Base-by-base conservation (phyloP, 1,284 basidiomycete species). In the Laetiporus sulphureus region DNA sequence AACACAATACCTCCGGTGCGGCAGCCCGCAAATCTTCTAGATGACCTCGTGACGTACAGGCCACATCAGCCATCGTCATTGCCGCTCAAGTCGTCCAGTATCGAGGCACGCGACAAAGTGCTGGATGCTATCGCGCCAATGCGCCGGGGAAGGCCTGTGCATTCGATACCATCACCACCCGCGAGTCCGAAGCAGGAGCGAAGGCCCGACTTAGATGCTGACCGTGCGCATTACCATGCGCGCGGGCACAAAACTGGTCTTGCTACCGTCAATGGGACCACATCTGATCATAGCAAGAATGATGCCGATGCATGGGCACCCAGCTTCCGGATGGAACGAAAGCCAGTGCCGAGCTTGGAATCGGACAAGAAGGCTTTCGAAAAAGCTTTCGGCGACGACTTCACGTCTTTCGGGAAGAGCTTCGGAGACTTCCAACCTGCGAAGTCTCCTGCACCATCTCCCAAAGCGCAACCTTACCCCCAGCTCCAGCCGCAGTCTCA, bases 101-200 rank as follows among this genome's bases (percentile, higher is more conserved):
- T 78, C 15, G 78, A 83, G 52, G 79, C 80, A 10, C 73, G 81
- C 21, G 83, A 87, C 43, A 82, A 76, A 53, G 80, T 84, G 4
- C 65, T 85, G 18, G 84, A 86, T 52, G 82, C 82, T 11, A 82
- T 86, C 46, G 79, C 79, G 25, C 83, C 85, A 0, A 81, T 87
- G 79, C 75, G 86, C 35, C 71, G 85, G 31, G 86, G 85, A 12
- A 68, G 85, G 24, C 83, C 84, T 11, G 57, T 56, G 42, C 34
- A 65, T 45, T 54, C 61, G 2, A 44, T 44, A 16, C 62, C 59
- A 2, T 54, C 60, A 35, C 72, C 65, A 49, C 62, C 64, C 3
- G 43, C 63, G 1, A 72, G 68, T 52, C 65, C 69, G 2, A 59
- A 61, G 45, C 71, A 67, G 50, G 51, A 60, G 35, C 58, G 63